Percentiles rank a stretch among this genome's conserved stretches.
Conservation (phyloP, 2,329 filamentous ascomycete genomes). For the Ophiostoma piceae region DNA sequence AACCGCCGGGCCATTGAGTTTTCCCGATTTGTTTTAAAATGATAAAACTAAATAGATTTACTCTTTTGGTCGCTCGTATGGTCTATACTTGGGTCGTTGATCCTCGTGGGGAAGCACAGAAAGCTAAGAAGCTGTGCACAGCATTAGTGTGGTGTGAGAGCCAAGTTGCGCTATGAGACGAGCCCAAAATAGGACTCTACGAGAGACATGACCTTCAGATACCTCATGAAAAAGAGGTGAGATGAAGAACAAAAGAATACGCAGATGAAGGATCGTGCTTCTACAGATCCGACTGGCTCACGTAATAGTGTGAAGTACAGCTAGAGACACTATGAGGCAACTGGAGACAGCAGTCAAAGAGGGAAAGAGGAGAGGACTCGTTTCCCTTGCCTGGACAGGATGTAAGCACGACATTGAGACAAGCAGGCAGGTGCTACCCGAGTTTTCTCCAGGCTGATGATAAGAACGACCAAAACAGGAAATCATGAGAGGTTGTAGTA, state of each 20-base stretch:
- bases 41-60: background rate
- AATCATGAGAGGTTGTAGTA: background rate
- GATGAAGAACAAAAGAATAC: background rate
- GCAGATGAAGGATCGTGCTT: background rate
- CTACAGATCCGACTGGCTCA: constrained; percentile 10
- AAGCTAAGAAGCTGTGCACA: background rate
- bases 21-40: background rate
- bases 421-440: constrained; percentile 19
- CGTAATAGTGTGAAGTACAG: background rate
- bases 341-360: background rate
- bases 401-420: constrained; percentile 17
- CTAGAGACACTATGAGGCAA: background rate
- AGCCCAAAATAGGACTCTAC: background rate
- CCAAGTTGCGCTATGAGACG: background rate
- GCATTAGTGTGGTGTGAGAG: background rate
- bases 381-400: constrained; percentile 9
- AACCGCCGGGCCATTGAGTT: background rate
- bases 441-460: background rate
- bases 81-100: background rate
- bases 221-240: background rate
- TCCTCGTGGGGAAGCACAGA: background rate
- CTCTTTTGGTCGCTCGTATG: background rate
- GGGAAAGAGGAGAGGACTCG: background rate
- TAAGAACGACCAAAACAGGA: background rate
- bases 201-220: background rate